A percentile compares a stretch with the other conserved stretches of the same genome.
phyloP scores from a whole-genome alignment of 1,284 basidiomycete genomes.

The Termitomyces sp. region DNA sequence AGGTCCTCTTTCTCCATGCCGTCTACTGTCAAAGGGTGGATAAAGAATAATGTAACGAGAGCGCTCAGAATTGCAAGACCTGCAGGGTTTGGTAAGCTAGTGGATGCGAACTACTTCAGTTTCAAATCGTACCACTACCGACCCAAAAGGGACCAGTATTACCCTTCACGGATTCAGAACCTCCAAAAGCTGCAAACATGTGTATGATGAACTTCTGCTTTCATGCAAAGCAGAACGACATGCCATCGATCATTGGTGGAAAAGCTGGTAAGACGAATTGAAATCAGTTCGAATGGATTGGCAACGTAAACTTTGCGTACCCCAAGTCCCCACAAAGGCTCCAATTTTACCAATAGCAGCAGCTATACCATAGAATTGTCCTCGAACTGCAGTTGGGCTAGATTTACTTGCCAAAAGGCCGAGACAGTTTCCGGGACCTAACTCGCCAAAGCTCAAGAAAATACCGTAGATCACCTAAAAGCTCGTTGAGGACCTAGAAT shows the following conservation, averaged over 20 bases:
- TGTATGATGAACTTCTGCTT: slow-evolving; percentile 9
- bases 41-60: slow-evolving; percentile 66
- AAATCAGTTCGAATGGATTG: neutral
- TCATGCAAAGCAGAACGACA: slow-evolving; percentile 3
- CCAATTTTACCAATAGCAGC: slow-evolving; percentile 91
- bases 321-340: slow-evolving; percentile 81
- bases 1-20: slow-evolving; percentile 78
- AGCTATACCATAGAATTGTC: slow-evolving; percentile 81
- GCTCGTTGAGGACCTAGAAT: neutral
- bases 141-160: slow-evolving; percentile 83
- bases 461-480: slow-evolving; percentile 78
- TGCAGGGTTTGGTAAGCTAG: slow-evolving; percentile 11
- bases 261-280: slow-evolving; percentile 40
- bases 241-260: slow-evolving; percentile 63
- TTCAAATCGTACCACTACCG: slow-evolving; percentile 47
- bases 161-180: slow-evolving; percentile 41
- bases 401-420: slow-evolving; percentile 80
- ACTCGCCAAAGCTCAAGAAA: slow-evolving; percentile 83
- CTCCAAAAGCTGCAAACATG: slow-evolving; percentile 50
- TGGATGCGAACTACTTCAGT: neutral
- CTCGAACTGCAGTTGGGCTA: slow-evolving; percentile 81
- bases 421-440: slow-evolving; percentile 78
- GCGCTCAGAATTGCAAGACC: slow-evolving; percentile 79
- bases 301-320: slow-evolving; percentile 29
- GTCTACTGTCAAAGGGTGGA: slow-evolving; percentile 72